Evolutionary conservation across 140 eudicot species (phyloP).

Genomic region (Senecio squalidus): DNA sequence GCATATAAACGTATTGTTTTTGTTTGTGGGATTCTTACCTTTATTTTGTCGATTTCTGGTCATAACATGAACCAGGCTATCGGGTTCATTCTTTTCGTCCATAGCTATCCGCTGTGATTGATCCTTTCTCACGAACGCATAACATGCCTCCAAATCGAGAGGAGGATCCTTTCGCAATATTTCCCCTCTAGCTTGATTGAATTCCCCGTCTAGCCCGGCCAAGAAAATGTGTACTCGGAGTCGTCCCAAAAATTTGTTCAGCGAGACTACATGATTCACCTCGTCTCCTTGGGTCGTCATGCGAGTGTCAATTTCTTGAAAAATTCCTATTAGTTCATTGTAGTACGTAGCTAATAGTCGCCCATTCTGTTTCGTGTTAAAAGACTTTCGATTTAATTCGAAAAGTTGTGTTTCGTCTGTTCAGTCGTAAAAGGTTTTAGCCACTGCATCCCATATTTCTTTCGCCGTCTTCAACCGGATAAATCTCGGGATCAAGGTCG

Average conservation of each 20-base stretch:
- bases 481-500: too few relatives aligned
- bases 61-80: not conserved
- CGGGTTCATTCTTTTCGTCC: not conserved
- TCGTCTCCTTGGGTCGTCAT: too few relatives aligned
- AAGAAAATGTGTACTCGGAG: too few relatives aligned
- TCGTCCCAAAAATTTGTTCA: not conserved
- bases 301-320: too few relatives aligned
- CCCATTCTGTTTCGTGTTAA: not conserved
- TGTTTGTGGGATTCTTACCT: not conserved
- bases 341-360: not conserved
- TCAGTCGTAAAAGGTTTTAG: too few relatives aligned
- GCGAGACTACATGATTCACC: not conserved
- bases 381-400: not conserved
- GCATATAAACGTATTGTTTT: not conserved
- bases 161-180: too few relatives aligned
- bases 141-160: not conserved
- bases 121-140: too few relatives aligned
- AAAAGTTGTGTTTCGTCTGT: not conserved
- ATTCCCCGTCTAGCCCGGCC: too few relatives aligned
- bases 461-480: too few relatives aligned
- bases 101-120: not conserved
- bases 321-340: not conserved
- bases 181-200: slow-evolving; percentile 1
- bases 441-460: too few relatives aligned
- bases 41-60: not conserved